Percentiles rank a stretch among this genome's conserved stretches.
Conservation (phyloP, 2,329 filamentous ascomycete species). For the Dichotomopilus funicola region DNA sequence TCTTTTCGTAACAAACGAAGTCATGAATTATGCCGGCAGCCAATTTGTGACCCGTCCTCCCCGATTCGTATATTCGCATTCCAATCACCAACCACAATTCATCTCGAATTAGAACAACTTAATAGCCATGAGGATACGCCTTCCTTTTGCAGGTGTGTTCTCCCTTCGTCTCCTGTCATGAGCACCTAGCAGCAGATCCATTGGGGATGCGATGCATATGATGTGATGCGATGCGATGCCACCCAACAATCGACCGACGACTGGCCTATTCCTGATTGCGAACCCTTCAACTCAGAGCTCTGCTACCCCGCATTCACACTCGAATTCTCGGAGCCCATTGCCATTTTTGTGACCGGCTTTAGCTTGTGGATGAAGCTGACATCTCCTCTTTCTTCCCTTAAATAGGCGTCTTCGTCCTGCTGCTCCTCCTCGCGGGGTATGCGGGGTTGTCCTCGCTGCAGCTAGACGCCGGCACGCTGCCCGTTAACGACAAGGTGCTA, state of each 20-base stretch:
- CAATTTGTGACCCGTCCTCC: not conserved
- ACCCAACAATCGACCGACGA: too few relatives aligned
- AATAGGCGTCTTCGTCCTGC: conserved; percentile 59
- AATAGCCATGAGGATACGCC: conserved; percentile 70
- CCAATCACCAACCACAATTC: not conserved
- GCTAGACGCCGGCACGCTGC: conserved; percentile 32
- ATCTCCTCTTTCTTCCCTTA: not conserved
- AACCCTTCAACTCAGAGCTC: too few relatives aligned
- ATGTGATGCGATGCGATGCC: too few relatives aligned
- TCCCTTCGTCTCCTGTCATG: not conserved
- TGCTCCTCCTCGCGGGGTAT: conserved; percentile 71
- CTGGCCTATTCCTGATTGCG: too few relatives aligned
- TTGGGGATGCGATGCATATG: too few relatives aligned
- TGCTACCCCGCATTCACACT: not conserved
- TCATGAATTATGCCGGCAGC: conserved; percentile 1
- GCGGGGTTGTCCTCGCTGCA: conserved; percentile 66
- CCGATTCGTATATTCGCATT: not conserved
- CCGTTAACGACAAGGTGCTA: conserved; percentile 82
- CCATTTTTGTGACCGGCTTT: not conserved
- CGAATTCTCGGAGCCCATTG: not conserved
- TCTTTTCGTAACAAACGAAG: too few relatives aligned
- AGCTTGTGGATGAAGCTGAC: not conserved
- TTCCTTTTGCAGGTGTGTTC: conserved; percentile 74
- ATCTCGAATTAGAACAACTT: not conserved
- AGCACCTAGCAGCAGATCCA: not conserved